Evolutionary conservation across 75 land plant genomes (phyloP).

Genomic region (Sequoia sempervirens): DNA sequence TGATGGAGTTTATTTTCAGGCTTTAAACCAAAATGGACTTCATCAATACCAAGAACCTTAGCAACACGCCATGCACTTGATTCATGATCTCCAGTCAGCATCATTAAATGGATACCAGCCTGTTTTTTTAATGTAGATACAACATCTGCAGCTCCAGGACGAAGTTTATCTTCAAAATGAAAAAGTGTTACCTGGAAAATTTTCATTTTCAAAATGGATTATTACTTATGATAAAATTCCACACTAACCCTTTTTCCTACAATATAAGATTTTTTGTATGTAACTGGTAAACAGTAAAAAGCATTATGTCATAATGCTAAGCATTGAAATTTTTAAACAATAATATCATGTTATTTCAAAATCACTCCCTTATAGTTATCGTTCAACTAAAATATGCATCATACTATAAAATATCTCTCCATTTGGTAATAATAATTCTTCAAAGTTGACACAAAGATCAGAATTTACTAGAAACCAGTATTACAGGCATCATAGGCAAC

Average conservation of each 20-base stretch:
- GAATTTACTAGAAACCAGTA: neutral
- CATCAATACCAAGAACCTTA: constrained; percentile 84
- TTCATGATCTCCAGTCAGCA: constrained; percentile 96
- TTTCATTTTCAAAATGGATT: neutral
- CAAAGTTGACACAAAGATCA: neutral
- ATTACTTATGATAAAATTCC: neutral
- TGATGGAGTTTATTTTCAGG: constrained; percentile 94
- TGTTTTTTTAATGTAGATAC: constrained; percentile 51
- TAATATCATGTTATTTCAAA: neutral
- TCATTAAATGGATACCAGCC: constrained; percentile 71
- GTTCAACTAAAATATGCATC: neutral
- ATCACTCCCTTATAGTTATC: neutral
- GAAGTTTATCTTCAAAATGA: constrained; percentile 94
- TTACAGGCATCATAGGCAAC: neutral
- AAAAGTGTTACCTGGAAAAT: constrained; percentile 76
- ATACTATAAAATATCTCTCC: neutral
- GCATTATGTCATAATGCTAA: neutral
- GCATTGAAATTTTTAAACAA: neutral
- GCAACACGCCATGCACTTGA: constrained; percentile 91
- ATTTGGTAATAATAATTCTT: neutral
- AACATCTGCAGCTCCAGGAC: constrained; percentile 66
- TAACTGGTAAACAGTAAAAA: neutral
- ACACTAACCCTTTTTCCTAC: neutral
- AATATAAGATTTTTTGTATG: neutral
- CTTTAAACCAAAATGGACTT: constrained; percentile 73